A percentile compares a stretch with the other conserved stretches of the same genome.
These are phyloP conservation scores for Saprolegnia diclina DNA, from an alignment of 352 stramenopile genomes.

Conservation along the genomic window DNA sequence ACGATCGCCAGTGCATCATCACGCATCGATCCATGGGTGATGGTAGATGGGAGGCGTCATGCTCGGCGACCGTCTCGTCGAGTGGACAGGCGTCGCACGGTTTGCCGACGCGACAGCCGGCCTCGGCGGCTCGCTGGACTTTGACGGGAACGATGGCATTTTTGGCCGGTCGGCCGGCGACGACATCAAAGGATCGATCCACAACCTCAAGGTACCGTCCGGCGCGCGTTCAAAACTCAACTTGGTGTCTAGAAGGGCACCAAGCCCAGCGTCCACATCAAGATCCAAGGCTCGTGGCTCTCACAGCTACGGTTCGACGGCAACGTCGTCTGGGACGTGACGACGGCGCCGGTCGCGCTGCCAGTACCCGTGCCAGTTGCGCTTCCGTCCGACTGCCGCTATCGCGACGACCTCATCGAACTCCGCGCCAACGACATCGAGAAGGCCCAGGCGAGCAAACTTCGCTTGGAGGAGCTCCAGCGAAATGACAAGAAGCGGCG, in stretches of 20 bases:
- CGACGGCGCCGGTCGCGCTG: constrained; percentile 56
- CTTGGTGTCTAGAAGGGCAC: constrained; percentile 34
- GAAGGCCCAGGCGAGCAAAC: constrained; percentile 58
- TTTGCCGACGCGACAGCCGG: constrained; percentile 45
- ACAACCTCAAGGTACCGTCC: constrained; percentile 37
- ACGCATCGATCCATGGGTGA: not conserved
- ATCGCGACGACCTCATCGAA: constrained; percentile 54
- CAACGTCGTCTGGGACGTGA: constrained; percentile 65
- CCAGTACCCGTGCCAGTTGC: constrained; percentile 40
- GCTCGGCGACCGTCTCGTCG: constrained; percentile 62
- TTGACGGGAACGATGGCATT: constrained; percentile 58
- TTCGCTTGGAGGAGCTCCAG: constrained; percentile 64
- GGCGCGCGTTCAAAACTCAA: not conserved
- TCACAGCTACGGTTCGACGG: constrained; percentile 63
- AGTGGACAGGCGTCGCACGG: constrained; percentile 46
- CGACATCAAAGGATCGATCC: constrained; percentile 68
- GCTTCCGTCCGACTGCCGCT: constrained; percentile 55
- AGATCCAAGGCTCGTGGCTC: constrained; percentile 58
- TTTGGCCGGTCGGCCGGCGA: constrained; percentile 57
- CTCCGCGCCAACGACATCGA: constrained; percentile 51
- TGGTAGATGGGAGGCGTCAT: constrained; percentile 59
- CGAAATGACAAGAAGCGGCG: constrained; percentile 47
- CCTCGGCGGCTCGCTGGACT: constrained; percentile 50
- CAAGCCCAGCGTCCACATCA: constrained; percentile 39
- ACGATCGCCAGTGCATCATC: not conserved